Conservation (phyloP, 139 green algal species). For the Haematococcus lacustris region DNA sequence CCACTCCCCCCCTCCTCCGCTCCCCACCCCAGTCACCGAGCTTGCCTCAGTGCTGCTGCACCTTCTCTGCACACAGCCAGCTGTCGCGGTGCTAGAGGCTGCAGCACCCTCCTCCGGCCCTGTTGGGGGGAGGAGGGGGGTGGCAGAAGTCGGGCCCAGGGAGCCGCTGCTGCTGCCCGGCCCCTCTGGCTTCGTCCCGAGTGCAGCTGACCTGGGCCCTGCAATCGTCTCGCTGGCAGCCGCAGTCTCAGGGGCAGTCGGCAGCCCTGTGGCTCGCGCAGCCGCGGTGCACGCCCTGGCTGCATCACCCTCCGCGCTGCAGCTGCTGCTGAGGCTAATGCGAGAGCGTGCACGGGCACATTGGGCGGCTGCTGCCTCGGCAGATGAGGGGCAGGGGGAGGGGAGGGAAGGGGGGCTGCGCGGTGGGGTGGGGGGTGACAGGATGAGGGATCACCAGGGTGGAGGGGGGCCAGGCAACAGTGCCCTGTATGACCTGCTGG, state of each 20-base stretch:
- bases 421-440: background rate
- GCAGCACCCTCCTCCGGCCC: background rate
- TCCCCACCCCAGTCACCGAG: too few relatives aligned
- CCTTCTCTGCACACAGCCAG: too few relatives aligned
- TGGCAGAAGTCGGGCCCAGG: background rate
- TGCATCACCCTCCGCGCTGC: background rate
- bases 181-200: too few relatives aligned
- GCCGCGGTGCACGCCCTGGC: background rate
- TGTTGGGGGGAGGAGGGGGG: background rate
- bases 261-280: background rate
- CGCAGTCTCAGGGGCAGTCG: background rate
- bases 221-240: background rate
- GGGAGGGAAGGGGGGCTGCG: background rate
- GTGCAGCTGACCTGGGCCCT: background rate
- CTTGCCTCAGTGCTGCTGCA: too few relatives aligned
- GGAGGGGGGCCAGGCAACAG: too few relatives aligned
- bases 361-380: background rate
- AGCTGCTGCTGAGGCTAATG: conserved; percentile 6
- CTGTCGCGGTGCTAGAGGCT: too few relatives aligned
- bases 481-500: too few relatives aligned
- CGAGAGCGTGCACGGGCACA: conserved; percentile 1
- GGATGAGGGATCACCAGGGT: background rate
- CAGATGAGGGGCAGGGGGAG: background rate
- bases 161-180: too few relatives aligned
- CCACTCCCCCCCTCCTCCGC: too few relatives aligned